Base-by-base conservation (phyloP, 2,329 filamentous ascomycete species). In the Hypomyces perniciosus region DNA sequence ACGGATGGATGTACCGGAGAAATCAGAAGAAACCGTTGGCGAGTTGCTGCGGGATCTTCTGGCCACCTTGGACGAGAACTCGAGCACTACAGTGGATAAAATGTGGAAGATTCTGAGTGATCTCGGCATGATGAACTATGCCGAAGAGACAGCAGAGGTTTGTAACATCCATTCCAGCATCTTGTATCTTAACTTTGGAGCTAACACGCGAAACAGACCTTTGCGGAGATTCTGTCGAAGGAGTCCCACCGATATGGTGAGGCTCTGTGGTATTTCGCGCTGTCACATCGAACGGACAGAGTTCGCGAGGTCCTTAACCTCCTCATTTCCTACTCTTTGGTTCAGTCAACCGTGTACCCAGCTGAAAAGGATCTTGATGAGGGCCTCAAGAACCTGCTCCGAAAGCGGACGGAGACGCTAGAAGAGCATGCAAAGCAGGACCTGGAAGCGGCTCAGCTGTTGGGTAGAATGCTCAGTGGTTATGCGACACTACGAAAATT, bases 401-500 rank as follows among this genome's bases (percentile, higher is more conserved):
- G 77, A 48, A 83, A 85, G 46, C 87, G 90, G 9, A 85, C 85
- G 58, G 70, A 80, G 10, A 85, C 87, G 1, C 75, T 97, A 3
- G 81, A 85, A 50, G 75, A 80, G 30, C 82, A 92, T 48, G 87
- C 88, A 5, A 78, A 79, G 28, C 78, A 85, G 48, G 92, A 96
- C 60, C 72, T 86, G 31, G 86, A 91, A 63, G 91, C 90, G 6
- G 92, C 91, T 7, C 80, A 88, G 59, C 79, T 96, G 8, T 76
- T 97, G 3, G 88, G 91, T 43, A 87, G 86, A 54, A 86, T 91
- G 70, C 82, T 96, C 8, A 93, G 88, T 65, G 92, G 92, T 26
- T 97, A 97, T 62, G 92, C 91, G 26, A 95, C 90, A 1, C 75
- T 97, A 20, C 86, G 92, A 34, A 86, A 85, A 58, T 96, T 92